Evolutionary conservation across 768 basidiomycete genomes (phyloP), one percentile per base, ranked within the genome.

Genomic region (Leccinum imitatum): DNA sequence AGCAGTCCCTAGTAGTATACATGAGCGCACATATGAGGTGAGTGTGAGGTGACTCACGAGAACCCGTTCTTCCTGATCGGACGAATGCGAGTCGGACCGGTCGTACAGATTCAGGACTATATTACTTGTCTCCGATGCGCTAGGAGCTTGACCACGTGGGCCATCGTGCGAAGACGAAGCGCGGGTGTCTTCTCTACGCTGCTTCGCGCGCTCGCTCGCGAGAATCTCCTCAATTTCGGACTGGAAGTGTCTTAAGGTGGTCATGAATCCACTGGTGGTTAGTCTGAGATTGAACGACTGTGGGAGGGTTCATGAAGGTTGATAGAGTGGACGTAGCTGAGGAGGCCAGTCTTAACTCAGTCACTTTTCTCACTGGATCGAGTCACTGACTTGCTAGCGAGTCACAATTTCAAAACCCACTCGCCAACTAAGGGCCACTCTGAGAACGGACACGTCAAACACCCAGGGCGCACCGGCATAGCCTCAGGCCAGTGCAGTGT

Each of bases 181-280:
- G 52, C 37, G 54, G 55, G 52, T 50, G 50, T 60, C 66, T 70
- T 60, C 65, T 52, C 30, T 72, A 44, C 88, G 83, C 63, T 90
- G 86, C 72, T 82, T 90, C 31, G 80, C 75, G 50, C 84, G 75
- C 73, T 91, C 89, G 53, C 86, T 83, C 65, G 82, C 78, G 59
- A 85, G 84, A 67, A 91, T 88, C 64, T 89, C 84, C 62, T 91
- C 86, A 61, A 92, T 93, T 74, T 91, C 89, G 66, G 75, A 81
- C 73, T 93, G 90, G 65, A 78, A 78, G 61, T 60, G 72, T 41
- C 67, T 69, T 53, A 78, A 64, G 19, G 72, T 63, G 41, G 74
- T 67, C 76, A 77, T 76, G 52, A 13, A 0, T 50, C 21, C 44
- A 46, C 44, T 46, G 44, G 5, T 44, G 15, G 52, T 52, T 59